Evolutionary conservation across 1,284 basidiomycete genomes (phyloP).

Genomic region (Rugosomyces carneus): DNA sequence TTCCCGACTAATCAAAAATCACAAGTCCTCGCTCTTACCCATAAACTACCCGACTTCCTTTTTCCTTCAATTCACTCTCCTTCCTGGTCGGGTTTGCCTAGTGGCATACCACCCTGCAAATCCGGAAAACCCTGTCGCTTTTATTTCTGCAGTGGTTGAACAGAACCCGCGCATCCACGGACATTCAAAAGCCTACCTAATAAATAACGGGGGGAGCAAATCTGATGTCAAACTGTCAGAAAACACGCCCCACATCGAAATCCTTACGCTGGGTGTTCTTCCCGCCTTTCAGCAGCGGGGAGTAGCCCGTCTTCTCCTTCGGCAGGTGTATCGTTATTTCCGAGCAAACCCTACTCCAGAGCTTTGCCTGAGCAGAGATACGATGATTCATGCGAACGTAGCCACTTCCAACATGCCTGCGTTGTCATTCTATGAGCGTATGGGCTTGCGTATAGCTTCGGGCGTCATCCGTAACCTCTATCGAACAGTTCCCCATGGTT

Average conservation of each 20-base stretch:
- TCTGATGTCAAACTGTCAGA: constrained; percentile 12
- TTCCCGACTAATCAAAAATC: constrained; percentile 3
- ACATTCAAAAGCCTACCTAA: constrained; percentile 8
- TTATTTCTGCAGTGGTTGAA: constrained; percentile 42
- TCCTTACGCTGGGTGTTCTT: constrained; percentile 54
- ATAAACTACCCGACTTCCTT: constrained; percentile 43
- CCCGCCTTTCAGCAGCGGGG: constrained; percentile 41
- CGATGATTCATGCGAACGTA: constrained; percentile 34
- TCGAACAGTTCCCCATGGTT: constrained; percentile 27
- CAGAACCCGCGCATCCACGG: constrained; percentile 18
- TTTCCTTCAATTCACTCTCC: constrained; percentile 48
- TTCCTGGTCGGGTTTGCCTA: constrained; percentile 42
- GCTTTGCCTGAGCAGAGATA: constrained; percentile 16
- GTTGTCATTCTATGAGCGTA: constrained; percentile 33
- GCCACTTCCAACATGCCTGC: constrained; percentile 34
- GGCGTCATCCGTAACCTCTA: constrained; percentile 32
- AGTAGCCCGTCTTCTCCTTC: constrained; percentile 44
- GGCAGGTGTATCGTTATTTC: constrained; percentile 26
- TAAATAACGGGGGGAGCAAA: background rate
- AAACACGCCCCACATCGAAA: constrained; percentile 34
- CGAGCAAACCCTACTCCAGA: constrained; percentile 17
- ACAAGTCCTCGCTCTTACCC: constrained; percentile 37
- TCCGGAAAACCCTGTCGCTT: constrained; percentile 34
- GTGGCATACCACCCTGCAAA: constrained; percentile 33
- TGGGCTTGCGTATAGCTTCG: constrained; percentile 31